These are phyloP conservation scores for Raffaelea ambrosiae DNA, from an alignment of 2,329 filamentous ascomycete species.

Conservation along the genomic window DNA sequence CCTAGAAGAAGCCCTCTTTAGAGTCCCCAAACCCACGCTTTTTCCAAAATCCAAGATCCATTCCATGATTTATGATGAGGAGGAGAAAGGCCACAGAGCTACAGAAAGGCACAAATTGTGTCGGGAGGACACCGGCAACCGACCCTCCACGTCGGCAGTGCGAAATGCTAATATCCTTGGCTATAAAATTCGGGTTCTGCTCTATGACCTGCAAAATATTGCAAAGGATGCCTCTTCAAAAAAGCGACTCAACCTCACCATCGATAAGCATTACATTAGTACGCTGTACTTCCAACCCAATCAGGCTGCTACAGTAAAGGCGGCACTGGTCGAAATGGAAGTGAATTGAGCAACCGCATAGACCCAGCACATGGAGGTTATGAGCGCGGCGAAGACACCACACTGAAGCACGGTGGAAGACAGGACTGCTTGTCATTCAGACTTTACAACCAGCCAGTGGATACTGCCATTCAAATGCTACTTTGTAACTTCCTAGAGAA, in stretches of 20 bases:
- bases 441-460: not conserved
- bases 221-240: not conserved
- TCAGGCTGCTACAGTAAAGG: not conserved
- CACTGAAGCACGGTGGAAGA: not conserved
- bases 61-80: no score
- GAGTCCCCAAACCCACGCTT: no score
- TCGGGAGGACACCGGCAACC: no score
- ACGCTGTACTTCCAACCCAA: not conserved
- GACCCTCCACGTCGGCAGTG: not conserved
- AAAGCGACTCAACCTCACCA: conserved; percentile 1
- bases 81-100: no score
- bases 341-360: not conserved
- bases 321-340: not conserved
- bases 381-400: not conserved
- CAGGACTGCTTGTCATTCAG: not conserved
- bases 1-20: no score
- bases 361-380: not conserved
- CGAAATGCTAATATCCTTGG: not conserved
- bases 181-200: not conserved
- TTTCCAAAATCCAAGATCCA: no score
- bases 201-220: not conserved
- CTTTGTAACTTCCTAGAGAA: not conserved
- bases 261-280: not conserved
- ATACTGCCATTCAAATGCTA: not conserved
- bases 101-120: no score